Evolutionary conservation across 1,284 basidiomycete species (phyloP).

Genomic region (Microbotryum violaceum): DNA sequence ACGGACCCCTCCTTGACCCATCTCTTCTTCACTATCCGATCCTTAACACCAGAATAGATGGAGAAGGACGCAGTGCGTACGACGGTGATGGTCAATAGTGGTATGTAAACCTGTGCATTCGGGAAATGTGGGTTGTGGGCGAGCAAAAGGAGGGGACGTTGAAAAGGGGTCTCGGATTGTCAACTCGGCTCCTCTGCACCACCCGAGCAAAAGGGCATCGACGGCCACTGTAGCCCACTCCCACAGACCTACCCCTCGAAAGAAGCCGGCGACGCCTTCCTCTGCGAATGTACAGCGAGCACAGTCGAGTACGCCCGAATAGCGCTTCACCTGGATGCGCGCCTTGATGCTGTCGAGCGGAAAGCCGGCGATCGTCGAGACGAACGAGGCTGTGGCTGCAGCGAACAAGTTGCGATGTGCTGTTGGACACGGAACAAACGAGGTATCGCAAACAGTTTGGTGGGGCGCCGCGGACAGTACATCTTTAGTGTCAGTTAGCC

Average conservation of each 20-base stretch:
- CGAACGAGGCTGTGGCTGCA: constrained; percentile 5
- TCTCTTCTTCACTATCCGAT: background rate
- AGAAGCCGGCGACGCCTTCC: constrained; percentile 87
- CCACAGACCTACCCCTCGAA: constrained; percentile 55
- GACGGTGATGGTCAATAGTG: constrained; percentile 90
- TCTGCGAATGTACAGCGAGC: constrained; percentile 55
- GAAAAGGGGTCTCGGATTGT: background rate
- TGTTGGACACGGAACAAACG: background rate
- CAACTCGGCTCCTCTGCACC: background rate
- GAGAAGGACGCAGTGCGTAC: constrained; percentile 62
- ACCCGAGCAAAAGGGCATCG: background rate
- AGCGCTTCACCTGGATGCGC: constrained; percentile 10
- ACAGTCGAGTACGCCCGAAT: constrained; percentile 33
- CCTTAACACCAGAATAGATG: constrained; percentile 42
- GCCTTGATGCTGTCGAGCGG: constrained; percentile 15
- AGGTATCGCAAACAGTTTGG: background rate
- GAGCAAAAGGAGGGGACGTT: background rate
- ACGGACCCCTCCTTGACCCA: constrained; percentile 1
- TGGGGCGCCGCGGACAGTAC: background rate
- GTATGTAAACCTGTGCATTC: constrained; percentile 56
- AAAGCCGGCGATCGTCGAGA: constrained; percentile 9
- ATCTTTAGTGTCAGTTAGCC: too few relatives aligned
- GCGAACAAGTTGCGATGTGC: constrained; percentile 7
- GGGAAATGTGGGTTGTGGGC: background rate
- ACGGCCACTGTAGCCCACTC: background rate